Evolutionary conservation across 306 rosid species (phyloP), one percentile per base, ranked within the genome.

Genomic region (Quercus wislizeni): DNA sequence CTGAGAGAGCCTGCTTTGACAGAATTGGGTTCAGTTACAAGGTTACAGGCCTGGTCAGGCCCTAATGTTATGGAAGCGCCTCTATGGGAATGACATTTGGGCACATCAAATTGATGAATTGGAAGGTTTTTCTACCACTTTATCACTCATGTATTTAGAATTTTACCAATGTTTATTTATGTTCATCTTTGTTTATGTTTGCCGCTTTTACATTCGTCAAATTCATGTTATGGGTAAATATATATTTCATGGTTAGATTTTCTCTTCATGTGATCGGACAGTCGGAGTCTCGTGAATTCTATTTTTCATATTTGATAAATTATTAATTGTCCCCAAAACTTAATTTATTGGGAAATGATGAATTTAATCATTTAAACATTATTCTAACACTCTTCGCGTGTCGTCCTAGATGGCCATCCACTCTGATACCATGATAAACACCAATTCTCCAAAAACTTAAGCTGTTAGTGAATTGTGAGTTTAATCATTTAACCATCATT

Each of bases 21-120:
- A 94, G 97, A 85, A 86, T 85, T 94, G 98, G 98, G 97, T 92
- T 85, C 92, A 87, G 75, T 88, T 90, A 52, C 91, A 74, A 76
- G 98, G 97, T 63, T 94, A 83, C 79, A 86, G 97, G 61, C 93
- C 97, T 55, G 98, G 97, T 15, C 98, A 94, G 81, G 97, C 97
- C 73, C 81, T 94, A 82, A 92, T 94, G 97, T 85, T 94, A 54
- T 94, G 98, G 98, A 94, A 89, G 82, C 97, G 97, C 59, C 81
- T 92, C 21, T 94, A 94, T 82, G 97, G 98, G 76, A 86, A 91
- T 73, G 67, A 79, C 80, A 86, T 91, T 70, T 94, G 97, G 98
- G 98, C 92, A 2, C 87, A 88, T 78, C 75, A 87, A 17, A 23
- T 65, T 70, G 93, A 94, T 82, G 97, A 92, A 76, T 85, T 94